Evolutionary conservation across 768 basidiomycete genomes (phyloP).

Genomic region (Pleurotus djamor): DNA sequence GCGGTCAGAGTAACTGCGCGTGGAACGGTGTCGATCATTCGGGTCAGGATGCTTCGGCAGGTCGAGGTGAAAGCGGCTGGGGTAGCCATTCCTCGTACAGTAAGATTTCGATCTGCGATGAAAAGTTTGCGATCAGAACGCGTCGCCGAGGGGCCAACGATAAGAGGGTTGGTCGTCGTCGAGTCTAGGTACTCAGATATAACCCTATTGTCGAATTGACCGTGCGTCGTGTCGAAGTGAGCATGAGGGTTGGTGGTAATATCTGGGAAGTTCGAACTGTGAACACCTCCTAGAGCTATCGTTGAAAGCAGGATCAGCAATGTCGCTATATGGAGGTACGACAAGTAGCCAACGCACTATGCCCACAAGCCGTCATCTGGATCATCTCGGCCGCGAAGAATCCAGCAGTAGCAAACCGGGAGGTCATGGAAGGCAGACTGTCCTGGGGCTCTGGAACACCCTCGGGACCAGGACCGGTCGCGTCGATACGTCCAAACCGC

Average conservation of each 20-base stretch:
- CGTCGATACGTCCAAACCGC: slow-evolving; percentile 40
- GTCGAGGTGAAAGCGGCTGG: not conserved
- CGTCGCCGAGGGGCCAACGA: slow-evolving; percentile 6
- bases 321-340: not conserved
- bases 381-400: slow-evolving; percentile 13
- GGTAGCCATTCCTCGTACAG: not conserved
- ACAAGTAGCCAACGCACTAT: slow-evolving; percentile 1
- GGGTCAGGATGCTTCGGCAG: not conserved
- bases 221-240: slow-evolving; percentile 9
- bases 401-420: slow-evolving; percentile 29
- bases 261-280: slow-evolving; percentile 7
- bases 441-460: slow-evolving; percentile 45
- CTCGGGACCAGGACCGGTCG: slow-evolving; percentile 28
- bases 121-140: slow-evolving; percentile 12
- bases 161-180: slow-evolving; percentile 9
- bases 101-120: slow-evolving; percentile 11
- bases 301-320: not conserved
- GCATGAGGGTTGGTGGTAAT: slow-evolving; percentile 7
- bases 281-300: not conserved
- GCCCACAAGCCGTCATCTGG: slow-evolving; percentile 12
- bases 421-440: slow-evolving; percentile 32
- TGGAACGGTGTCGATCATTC: not conserved
- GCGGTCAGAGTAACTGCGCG: not conserved
- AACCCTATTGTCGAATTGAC: slow-evolving; percentile 11
- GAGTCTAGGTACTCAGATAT: not conserved